Conservation (phyloP, 2,329 filamentous ascomycete genomes). For the Dactylellina sp. region DNA sequence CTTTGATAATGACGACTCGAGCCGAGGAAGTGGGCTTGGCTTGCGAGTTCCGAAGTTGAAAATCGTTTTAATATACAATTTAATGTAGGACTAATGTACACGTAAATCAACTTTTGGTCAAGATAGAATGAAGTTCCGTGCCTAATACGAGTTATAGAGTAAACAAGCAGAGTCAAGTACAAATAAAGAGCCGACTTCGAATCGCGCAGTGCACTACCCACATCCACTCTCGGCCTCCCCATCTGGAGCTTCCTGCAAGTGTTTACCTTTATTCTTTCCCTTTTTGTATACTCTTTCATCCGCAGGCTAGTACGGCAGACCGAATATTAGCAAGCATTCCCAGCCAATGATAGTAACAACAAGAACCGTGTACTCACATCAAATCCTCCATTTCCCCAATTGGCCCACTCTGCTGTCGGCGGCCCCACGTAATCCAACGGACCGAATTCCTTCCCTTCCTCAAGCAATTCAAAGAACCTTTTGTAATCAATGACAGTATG, state of each 20-base stretch:
- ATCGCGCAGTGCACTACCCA: constrained; percentile 16
- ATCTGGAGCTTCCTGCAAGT: constrained; percentile 14
- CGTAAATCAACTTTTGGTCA: no score
- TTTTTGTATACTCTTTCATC: constrained; percentile 90
- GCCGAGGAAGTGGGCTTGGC: no score
- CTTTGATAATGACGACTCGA: not conserved
- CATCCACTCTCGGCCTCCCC: constrained; percentile 52
- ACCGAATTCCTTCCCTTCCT: constrained; percentile 78
- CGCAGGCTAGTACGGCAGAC: constrained; percentile 73
- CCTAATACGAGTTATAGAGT: no score
- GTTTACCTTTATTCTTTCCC: constrained; percentile 70
- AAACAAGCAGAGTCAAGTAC: no score
- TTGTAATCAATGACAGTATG: constrained; percentile 92
- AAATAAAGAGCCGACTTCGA: no score
- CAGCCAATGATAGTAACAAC: no score
- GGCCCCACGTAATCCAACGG: constrained; percentile 91
- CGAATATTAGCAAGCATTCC: no score
- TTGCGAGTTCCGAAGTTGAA: not conserved
- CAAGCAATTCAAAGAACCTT: constrained; percentile 84
- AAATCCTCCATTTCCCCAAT: constrained; percentile 94
- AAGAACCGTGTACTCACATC: constrained; percentile 69
- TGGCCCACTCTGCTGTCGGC: constrained; percentile 90
- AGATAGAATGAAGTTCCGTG: no score
- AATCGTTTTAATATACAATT: not conserved
- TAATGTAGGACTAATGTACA: not conserved